Conservation (phyloP, 176 grass and related monocot species). For the Triticum urartu region DNA sequence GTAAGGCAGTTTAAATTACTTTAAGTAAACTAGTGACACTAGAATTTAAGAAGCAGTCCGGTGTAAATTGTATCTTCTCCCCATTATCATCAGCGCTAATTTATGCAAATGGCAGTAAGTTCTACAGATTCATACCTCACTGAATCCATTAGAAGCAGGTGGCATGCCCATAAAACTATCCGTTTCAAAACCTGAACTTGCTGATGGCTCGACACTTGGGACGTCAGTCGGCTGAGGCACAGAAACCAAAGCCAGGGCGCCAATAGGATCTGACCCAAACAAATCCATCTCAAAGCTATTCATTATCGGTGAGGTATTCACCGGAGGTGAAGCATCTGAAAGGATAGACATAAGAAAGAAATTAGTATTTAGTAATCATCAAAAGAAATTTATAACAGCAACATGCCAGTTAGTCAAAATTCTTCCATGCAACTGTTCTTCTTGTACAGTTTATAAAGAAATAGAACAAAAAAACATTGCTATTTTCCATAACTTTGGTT, state of each 20-base stretch:
- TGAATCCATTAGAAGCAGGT: slow-evolving; percentile 49
- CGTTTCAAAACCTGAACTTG: slow-evolving; percentile 61
- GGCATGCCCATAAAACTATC: slow-evolving; percentile 63
- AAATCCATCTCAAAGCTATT: slow-evolving; percentile 89
- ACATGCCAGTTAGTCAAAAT: slow-evolving; percentile 10
- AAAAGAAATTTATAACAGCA: slow-evolving; percentile 20
- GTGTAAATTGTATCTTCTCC: not conserved
- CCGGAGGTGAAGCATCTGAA: slow-evolving; percentile 37
- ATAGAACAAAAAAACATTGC: not conserved
- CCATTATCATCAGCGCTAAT: not conserved
- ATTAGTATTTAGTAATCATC: slow-evolving; percentile 14
- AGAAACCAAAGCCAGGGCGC: slow-evolving; percentile 74
- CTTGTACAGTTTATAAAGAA: slow-evolving; percentile 6
- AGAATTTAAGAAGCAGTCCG: not conserved
- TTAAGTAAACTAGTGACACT: not conserved
- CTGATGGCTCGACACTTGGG: slow-evolving; percentile 45
- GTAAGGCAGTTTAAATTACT: not conserved
- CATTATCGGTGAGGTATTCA: slow-evolving; percentile 35
- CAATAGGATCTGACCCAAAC: slow-evolving; percentile 83
- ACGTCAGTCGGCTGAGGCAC: slow-evolving; percentile 49
- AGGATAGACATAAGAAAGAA: slow-evolving; percentile 6
- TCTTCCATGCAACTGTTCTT: not conserved
- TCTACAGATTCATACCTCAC: slow-evolving; percentile 51
- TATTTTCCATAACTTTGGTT: slow-evolving; percentile 6
- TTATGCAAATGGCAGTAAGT: not conserved